Conservation (phyloP, 108 stramenopile genomes). For the Skeletonema grethae region DNA sequence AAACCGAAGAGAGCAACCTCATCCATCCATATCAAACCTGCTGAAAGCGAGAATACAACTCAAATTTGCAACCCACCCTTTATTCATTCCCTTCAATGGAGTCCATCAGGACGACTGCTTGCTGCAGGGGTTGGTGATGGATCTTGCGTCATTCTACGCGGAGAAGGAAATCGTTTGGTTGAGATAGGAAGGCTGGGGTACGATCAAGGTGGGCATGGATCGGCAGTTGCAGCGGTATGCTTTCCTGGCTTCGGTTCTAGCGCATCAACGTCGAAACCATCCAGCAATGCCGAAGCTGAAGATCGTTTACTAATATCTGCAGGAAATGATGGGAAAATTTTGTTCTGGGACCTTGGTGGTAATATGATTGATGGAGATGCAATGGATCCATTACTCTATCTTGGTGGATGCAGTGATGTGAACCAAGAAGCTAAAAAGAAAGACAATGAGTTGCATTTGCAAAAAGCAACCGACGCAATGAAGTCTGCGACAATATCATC, state of each 20-base stretch:
- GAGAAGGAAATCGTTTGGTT: slow-evolving; percentile 50
- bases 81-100: slow-evolving; percentile 79
- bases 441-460: neutral
- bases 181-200: slow-evolving; percentile 47
- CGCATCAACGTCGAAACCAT: neutral
- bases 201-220: slow-evolving; percentile 52
- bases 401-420: slow-evolving; percentile 12
- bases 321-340: slow-evolving; percentile 70
- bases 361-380: slow-evolving; percentile 36
- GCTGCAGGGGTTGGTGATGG: slow-evolving; percentile 84
- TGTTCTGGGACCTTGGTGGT: slow-evolving; percentile 76
- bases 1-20: slow-evolving; percentile 54
- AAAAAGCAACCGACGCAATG: neutral
- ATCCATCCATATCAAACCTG: slow-evolving; percentile 38
- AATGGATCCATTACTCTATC: slow-evolving; percentile 41
- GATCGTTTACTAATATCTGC: slow-evolving; percentile 71
- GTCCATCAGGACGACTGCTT: slow-evolving; percentile 59
- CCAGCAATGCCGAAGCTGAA: slow-evolving; percentile 3
- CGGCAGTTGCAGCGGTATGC: slow-evolving; percentile 68
- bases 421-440: neutral
- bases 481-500: neutral
- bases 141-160: slow-evolving; percentile 45
- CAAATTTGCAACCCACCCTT: slow-evolving; percentile 89
- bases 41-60: slow-evolving; percentile 28
- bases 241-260: slow-evolving; percentile 59